Evolutionary conservation across 495 filamentous ascomycete genomes (phyloP).

Genomic region (Podospora fimiseda): DNA sequence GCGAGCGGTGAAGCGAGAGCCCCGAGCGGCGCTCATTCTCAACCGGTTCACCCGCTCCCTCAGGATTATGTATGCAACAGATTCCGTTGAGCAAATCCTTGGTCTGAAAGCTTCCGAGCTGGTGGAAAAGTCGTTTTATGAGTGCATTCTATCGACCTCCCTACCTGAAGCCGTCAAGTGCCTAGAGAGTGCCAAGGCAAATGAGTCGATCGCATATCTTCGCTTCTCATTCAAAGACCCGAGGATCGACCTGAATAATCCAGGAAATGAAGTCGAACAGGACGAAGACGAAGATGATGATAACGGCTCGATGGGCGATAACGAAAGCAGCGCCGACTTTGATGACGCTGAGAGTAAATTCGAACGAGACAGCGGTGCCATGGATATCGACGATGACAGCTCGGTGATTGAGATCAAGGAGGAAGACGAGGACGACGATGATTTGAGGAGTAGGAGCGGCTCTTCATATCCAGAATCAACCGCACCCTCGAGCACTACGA

Average conservation of each 20-base stretch:
- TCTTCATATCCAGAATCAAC: background rate
- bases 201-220: slow-evolving; percentile 88
- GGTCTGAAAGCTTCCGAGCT: slow-evolving; percentile 61
- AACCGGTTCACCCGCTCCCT: slow-evolving; percentile 81
- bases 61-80: slow-evolving; percentile 82
- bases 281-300: slow-evolving; percentile 25
- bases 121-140: slow-evolving; percentile 69
- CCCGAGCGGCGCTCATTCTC: slow-evolving; percentile 76
- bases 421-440: background rate
- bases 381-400: slow-evolving; percentile 31
- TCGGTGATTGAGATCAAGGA: background rate
- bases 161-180: slow-evolving; percentile 67
- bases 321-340: background rate
- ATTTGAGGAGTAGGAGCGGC: background rate
- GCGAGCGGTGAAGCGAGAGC: slow-evolving; percentile 62
- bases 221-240: slow-evolving; percentile 86
- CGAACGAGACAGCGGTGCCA: slow-evolving; percentile 10
- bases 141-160: slow-evolving; percentile 72
- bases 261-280: slow-evolving; percentile 29
- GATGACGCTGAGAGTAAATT: slow-evolving; percentile 24
- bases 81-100: slow-evolving; percentile 63
- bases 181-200: slow-evolving; percentile 81
- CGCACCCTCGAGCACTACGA: slow-evolving; percentile 17
- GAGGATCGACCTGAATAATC: slow-evolving; percentile 33
- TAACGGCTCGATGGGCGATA: background rate